phyloP scores from a whole-genome alignment of 108 stramenopile species.

The Fistulifera solaris region DNA sequence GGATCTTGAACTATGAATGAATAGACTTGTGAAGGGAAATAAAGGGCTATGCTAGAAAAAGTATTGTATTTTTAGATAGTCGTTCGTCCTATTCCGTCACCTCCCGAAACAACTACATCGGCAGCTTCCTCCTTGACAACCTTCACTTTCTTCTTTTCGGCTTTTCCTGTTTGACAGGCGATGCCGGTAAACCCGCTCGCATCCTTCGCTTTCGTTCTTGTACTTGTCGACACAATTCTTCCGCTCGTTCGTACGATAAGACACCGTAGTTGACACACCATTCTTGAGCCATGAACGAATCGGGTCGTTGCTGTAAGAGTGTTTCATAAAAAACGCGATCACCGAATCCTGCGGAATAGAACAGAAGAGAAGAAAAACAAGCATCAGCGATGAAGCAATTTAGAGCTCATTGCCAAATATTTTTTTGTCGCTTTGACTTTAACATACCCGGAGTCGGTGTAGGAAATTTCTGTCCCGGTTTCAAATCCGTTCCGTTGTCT shows the following conservation, averaged over 20 bases:
- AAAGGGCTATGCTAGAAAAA: background rate
- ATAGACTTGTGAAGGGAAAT: background rate
- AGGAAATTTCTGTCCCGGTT: constrained; percentile 72
- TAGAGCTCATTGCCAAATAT: constrained; percentile 48
- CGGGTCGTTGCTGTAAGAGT: constrained; percentile 58
- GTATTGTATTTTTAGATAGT: constrained; percentile 24
- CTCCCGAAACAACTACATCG: constrained; percentile 51
- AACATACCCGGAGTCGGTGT: constrained; percentile 67
- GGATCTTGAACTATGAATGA: constrained; percentile 5
- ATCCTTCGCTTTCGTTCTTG: constrained; percentile 46
- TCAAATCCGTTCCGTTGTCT: too few species aligned
- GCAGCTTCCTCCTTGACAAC: constrained; percentile 52
- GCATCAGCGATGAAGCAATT: background rate
- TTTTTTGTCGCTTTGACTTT: background rate
- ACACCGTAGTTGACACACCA: constrained; percentile 84
- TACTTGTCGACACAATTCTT: constrained; percentile 35
- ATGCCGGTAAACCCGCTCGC: constrained; percentile 10
- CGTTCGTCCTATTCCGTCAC: constrained; percentile 52
- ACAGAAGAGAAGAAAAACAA: background rate
- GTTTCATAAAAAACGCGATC: constrained; percentile 77
- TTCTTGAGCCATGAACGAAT: constrained; percentile 81
- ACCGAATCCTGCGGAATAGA: background rate
- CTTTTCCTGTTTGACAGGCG: constrained; percentile 18
- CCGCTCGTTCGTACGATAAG: constrained; percentile 53
- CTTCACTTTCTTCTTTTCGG: constrained; percentile 47